phyloP scores from a whole-genome alignment of 2,329 filamentous ascomycete genomes.

The Trichoderma gracile region DNA sequence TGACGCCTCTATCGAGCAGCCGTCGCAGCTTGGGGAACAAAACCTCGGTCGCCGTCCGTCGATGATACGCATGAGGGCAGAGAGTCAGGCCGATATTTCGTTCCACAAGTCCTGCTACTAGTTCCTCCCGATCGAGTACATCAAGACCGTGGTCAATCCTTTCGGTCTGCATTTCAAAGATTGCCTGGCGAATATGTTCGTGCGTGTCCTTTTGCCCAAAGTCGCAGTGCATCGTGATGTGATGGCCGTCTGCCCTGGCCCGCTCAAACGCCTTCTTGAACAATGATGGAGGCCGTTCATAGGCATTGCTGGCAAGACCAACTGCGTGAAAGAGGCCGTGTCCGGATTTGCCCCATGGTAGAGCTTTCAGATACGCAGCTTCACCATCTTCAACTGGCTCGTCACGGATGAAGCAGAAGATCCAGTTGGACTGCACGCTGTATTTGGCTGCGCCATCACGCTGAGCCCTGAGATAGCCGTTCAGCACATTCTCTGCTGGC shows the following conservation, averaged over 20 bases:
- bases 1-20: slow-evolving; percentile 64
- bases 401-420: slow-evolving; percentile 71
- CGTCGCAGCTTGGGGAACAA: slow-evolving; percentile 57
- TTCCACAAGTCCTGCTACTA: slow-evolving; percentile 58
- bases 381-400: slow-evolving; percentile 71
- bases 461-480: slow-evolving; percentile 61
- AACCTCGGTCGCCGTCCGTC: slow-evolving; percentile 34
- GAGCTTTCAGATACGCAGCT: slow-evolving; percentile 51
- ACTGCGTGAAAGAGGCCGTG: slow-evolving; percentile 47
- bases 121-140: slow-evolving; percentile 56
- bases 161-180: slow-evolving; percentile 60
- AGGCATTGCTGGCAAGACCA: slow-evolving; percentile 50
- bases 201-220: slow-evolving; percentile 51
- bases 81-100: slow-evolving; percentile 63
- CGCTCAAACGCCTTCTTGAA: slow-evolving; percentile 45
- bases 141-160: slow-evolving; percentile 75
- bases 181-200: slow-evolving; percentile 57
- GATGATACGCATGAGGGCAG: slow-evolving; percentile 53
- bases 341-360: slow-evolving; percentile 42
- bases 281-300: slow-evolving; percentile 46
- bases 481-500: slow-evolving; percentile 59
- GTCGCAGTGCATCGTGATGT: slow-evolving; percentile 53
- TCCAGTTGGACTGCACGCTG: slow-evolving; percentile 64
- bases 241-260: slow-evolving; percentile 44
- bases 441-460: slow-evolving; percentile 59